Base-by-base conservation (phyloP, 176 grass and related monocot species). In the Stipa capillata region DNA sequence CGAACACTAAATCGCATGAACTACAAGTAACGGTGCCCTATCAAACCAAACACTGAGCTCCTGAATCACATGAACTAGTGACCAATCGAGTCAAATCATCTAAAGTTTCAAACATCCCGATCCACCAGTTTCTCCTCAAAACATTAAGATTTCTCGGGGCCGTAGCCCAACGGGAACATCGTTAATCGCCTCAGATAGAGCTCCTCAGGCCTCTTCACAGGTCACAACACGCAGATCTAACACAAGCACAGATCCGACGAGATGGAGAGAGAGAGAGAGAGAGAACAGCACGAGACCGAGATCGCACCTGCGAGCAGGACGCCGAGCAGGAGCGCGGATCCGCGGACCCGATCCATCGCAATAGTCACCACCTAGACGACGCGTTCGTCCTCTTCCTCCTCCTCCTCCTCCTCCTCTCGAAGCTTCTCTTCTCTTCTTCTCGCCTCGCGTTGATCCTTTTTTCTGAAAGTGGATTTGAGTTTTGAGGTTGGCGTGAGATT, bases 321-420 rank as follows among this genome's bases (percentile, higher is more conserved):
- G 78, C 78, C 85, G 77, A 91, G 66, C 73, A 91, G 68, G 66
- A 88, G 78, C 78, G 74, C 85, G 77, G 82, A 87, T 36, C 85
- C 89, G 69, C 85, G 85, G 72, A 29, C 36, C 69, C 85, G 89
- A 91, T 81, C 89, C 89, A 91, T 91, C 57, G 69, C 24, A n/a
- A n/a, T n/a, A n/a, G n/a, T n/a, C 23, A 1, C 53, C 75, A 43
- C 66, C 48, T n/a, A n/a, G n/a, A 50, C 39, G 17, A 56, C 28
- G 61, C 45, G 21, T 5, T 45, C 56, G 18, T 18, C 15, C 14
- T 44, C 1, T 4, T 16, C 20, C 2, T 33, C 6, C 67, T 2
- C 24, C 5, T 5, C 15, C 47, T 24, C 43, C 32, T 13, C 16
- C 50, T 52, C 25, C 18, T n/a, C 76, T 45, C 3, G 51, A 76